phyloP scores from a whole-genome alignment of 2,329 filamentous ascomycete species.

The Fusarium chaquense region DNA sequence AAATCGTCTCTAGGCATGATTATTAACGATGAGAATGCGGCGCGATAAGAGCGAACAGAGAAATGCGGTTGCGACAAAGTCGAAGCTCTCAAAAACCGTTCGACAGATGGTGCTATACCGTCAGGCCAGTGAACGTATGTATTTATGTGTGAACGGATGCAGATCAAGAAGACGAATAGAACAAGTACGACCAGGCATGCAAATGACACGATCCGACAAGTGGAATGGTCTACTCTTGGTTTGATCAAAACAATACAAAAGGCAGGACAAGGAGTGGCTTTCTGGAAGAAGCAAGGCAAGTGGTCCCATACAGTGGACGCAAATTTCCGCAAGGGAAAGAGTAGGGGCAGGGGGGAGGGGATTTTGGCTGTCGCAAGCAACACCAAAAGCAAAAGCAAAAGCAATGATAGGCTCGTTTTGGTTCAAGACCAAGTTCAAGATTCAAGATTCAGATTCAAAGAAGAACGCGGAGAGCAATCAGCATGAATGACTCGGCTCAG shows the following conservation, averaged over 20 bases:
- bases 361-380: slow-evolving; percentile 50
- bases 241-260: slow-evolving; percentile 6
- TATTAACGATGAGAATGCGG: slow-evolving; percentile 63
- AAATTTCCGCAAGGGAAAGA: slow-evolving; percentile 18
- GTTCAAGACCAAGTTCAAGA: slow-evolving; percentile 12
- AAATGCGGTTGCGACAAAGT: slow-evolving; percentile 40
- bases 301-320: slow-evolving; percentile 41
- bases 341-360: slow-evolving; percentile 33
- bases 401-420: not conserved
- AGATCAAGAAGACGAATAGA: slow-evolving; percentile 28
- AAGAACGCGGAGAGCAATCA: slow-evolving; percentile 47
- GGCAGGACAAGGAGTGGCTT: slow-evolving; percentile 39
- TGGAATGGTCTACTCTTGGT: not conserved
- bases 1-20: slow-evolving; percentile 79
- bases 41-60: slow-evolving; percentile 42
- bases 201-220: not conserved
- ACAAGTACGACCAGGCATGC: not conserved
- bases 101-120: slow-evolving; percentile 29
- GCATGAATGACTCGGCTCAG: slow-evolving; percentile 52
- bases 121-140: slow-evolving; percentile 10
- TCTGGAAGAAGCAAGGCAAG: slow-evolving; percentile 32
- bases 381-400: slow-evolving; percentile 35
- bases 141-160: slow-evolving; percentile 8
- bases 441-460: slow-evolving; percentile 41
- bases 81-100: slow-evolving; percentile 38